phyloP scores from a whole-genome alignment of 2,329 filamentous ascomycete genomes.

The Phoma sp. region DNA sequence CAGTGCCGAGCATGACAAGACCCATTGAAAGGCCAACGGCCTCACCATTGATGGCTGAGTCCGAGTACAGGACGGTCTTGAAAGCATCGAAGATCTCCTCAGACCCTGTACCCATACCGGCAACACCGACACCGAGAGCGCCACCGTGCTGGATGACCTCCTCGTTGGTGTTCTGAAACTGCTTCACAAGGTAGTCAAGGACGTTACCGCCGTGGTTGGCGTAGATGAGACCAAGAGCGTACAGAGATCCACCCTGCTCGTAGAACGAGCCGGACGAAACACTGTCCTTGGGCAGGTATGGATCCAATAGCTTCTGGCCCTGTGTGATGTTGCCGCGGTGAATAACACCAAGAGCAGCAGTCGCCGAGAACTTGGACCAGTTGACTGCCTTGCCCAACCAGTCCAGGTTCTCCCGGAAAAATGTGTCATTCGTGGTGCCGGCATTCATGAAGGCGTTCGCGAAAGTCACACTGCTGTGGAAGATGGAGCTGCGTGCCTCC shows the following conservation, averaged over 20 bases:
- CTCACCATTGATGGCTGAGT: slow-evolving; percentile 96
- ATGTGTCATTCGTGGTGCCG: slow-evolving; percentile 96
- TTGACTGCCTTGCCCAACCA: slow-evolving; percentile 99
- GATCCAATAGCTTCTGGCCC: slow-evolving; percentile 89
- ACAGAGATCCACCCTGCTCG: slow-evolving; percentile 93
- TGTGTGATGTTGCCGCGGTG: slow-evolving; percentile 94
- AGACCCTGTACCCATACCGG: slow-evolving; percentile 94
- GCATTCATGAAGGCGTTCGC: slow-evolving; percentile 99
- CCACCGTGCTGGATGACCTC: slow-evolving; percentile 98
- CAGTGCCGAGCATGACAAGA: slow-evolving; percentile 97
- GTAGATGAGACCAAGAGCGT: slow-evolving; percentile 94
- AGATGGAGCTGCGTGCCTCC: slow-evolving; percentile 95
- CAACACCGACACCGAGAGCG: slow-evolving; percentile 91
- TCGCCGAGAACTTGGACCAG: slow-evolving; percentile 99
- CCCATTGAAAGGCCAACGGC: slow-evolving; percentile 96
- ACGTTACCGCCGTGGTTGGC: slow-evolving; percentile 96
- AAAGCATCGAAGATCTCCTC: slow-evolving; percentile 90
- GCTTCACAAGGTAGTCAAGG: slow-evolving; percentile 75
- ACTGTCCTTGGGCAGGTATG: slow-evolving; percentile 83
- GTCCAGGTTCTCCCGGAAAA: slow-evolving; percentile 96
- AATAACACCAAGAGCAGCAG: slow-evolving; percentile 93
- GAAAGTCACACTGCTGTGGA: slow-evolving; percentile 96
- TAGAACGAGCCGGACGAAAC: slow-evolving; percentile 83
- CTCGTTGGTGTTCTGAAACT: slow-evolving; percentile 77
- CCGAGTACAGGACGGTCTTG: slow-evolving; percentile 84